phyloP scores from a whole-genome alignment of 352 stramenopile species.

The Globisporangium solare region DNA sequence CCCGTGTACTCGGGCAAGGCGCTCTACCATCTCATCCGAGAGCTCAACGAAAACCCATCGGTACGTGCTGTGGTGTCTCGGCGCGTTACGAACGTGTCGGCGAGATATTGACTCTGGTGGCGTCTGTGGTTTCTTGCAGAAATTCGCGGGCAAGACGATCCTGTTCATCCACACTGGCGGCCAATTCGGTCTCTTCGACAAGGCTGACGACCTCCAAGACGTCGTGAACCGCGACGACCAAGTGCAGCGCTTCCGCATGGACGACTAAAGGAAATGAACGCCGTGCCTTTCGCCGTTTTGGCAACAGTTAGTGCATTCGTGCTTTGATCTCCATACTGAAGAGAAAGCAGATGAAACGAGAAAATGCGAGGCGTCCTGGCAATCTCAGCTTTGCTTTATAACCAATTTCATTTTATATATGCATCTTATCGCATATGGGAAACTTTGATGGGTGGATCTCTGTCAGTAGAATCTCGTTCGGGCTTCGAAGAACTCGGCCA shows the following conservation, averaged over 20 bases:
- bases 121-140: constrained; percentile 23
- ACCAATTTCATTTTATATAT: no score
- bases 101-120: neutral
- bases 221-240: constrained; percentile 37
- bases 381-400: no score
- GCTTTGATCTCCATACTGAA: no score
- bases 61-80: constrained; percentile 3
- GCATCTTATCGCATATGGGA: no score
- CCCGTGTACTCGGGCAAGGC: constrained; percentile 87
- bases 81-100: no score
- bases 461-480: constrained; percentile 69
- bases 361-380: no score
- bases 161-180: constrained; percentile 91
- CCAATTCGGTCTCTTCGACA: constrained; percentile 91
- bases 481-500: constrained; percentile 66
- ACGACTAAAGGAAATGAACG: constrained; percentile 13
- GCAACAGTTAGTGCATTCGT: neutral
- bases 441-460: neutral
- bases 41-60: constrained; percentile 65
- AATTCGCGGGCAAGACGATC: constrained; percentile 79
- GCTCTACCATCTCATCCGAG: constrained; percentile 74
- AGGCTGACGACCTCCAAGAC: constrained; percentile 66
- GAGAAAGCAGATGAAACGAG: no score
- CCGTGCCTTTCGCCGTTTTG: neutral
- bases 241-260: constrained; percentile 59